phyloP scores from a whole-genome alignment of 805 yeast species.

The Candida berthetii region DNA sequence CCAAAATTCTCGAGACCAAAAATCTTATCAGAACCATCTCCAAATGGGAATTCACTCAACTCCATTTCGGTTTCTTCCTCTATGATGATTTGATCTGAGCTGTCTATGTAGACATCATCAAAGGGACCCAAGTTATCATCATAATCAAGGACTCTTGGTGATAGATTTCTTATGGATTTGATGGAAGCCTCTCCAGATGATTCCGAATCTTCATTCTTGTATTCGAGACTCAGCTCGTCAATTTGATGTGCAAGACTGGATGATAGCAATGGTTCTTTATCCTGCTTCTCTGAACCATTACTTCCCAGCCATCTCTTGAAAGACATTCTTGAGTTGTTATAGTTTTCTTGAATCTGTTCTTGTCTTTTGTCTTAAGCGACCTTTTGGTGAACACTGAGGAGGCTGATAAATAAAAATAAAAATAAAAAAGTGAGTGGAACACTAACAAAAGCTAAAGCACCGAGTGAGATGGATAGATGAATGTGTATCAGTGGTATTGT shows the following conservation, averaged over 20 bases:
- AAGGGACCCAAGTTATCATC: no score
- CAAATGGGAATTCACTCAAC: slow-evolving; percentile 37
- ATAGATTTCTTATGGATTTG: no score
- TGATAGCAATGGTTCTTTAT: slow-evolving; percentile 2
- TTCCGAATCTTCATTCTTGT: neutral
- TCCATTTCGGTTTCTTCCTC: neutral
- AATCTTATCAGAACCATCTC: slow-evolving; percentile 63
- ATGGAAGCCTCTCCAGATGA: neutral
- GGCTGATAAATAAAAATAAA: no score
- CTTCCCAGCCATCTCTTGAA: slow-evolving; percentile 14
- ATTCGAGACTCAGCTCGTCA: neutral
- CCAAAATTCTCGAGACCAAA: slow-evolving; percentile 85
- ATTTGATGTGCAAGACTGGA: slow-evolving; percentile 1
- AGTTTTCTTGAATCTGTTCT: no score
- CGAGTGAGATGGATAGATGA: no score
- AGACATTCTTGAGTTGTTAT: slow-evolving; percentile 7
- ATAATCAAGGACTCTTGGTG: no score
- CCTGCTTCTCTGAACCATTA: slow-evolving; percentile 1
- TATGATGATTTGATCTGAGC: neutral
- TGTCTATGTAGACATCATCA: no score
- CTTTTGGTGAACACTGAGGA: no score
- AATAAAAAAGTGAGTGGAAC: no score
- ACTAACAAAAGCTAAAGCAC: no score
- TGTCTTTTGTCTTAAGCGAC: no score
- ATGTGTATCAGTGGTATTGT: no score